Evolutionary conservation across 164 flowering plant genomes (phyloP).

Genomic region (Berberis thunbergii): DNA sequence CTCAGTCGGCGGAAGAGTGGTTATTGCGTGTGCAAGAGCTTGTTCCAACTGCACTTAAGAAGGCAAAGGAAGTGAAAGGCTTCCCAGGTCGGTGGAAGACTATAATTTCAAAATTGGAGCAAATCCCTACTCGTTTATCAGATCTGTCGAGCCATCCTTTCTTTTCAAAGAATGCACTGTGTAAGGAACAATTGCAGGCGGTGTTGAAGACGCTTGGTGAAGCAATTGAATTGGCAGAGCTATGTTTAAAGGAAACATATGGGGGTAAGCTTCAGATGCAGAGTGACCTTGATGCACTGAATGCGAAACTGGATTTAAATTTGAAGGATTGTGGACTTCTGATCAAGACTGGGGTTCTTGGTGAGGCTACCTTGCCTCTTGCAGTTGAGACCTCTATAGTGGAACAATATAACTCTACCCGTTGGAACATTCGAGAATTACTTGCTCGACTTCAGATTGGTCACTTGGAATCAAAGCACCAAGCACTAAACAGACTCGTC

Average conservation of each 20-base stretch:
- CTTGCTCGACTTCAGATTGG: constrained; percentile 96
- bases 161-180: constrained; percentile 74
- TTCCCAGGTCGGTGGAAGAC: constrained; percentile 79
- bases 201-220: constrained; percentile 54
- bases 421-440: constrained; percentile 45
- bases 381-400: constrained; percentile 17
- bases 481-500: constrained; percentile 63
- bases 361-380: constrained; percentile 50
- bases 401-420: constrained; percentile 26
- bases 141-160: constrained; percentile 89
- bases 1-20: constrained; percentile 50
- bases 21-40: constrained; percentile 47
- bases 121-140: constrained; percentile 60
- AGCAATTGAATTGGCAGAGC: constrained; percentile 46
- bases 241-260: constrained; percentile 50
- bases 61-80: constrained; percentile 53
- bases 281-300: constrained; percentile 79
- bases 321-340: constrained; percentile 68
- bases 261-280: constrained; percentile 89
- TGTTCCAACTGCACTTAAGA: constrained; percentile 51
- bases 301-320: constrained; percentile 68
- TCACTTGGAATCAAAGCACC: constrained; percentile 72
- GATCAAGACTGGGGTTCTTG: constrained; percentile 82
- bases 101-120: constrained; percentile 63
- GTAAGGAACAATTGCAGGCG: constrained; percentile 82